Conservation (phyloP, 2,329 filamentous ascomycete genomes). For the Decorospora gaudefroyi region DNA sequence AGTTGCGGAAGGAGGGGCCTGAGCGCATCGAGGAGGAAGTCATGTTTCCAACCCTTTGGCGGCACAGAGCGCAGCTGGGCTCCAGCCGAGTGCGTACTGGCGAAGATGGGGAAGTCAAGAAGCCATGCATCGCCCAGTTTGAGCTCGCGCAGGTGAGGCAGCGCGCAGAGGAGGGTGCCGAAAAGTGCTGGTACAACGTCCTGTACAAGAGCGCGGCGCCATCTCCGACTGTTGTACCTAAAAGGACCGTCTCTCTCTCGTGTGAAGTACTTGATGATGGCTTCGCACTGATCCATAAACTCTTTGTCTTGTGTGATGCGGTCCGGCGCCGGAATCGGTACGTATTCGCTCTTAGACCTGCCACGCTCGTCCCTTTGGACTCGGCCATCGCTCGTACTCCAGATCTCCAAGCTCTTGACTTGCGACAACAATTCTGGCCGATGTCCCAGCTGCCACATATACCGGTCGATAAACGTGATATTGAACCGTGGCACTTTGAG, state of each 20-base stretch:
- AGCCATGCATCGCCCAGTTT: constrained; percentile 18
- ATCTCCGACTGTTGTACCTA: background rate
- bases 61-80: no score
- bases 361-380: background rate
- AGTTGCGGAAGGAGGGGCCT: constrained; percentile 1
- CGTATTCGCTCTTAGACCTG: background rate
- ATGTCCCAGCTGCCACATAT: constrained; percentile 15
- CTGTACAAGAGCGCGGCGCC: constrained; percentile 3
- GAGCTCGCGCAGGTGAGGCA: constrained; percentile 20
- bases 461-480: constrained; percentile 20
- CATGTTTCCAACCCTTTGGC: constrained; percentile 3
- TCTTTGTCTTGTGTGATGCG: background rate
- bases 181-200: constrained; percentile 19
- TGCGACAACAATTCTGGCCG: constrained; percentile 8
- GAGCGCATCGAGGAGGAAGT: constrained; percentile 2
- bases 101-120: constrained; percentile 25
- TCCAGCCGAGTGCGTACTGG: background rate
- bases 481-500: constrained; percentile 22
- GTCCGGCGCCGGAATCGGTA: background rate
- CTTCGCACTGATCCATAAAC: constrained; percentile 5
- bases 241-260: no score
- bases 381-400: constrained; percentile 15
- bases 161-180: constrained; percentile 8
- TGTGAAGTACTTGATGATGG: constrained; percentile 5
- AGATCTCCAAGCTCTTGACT: constrained; percentile 21